These are phyloP conservation scores for Ascochyta lentis DNA, from an alignment of 2,329 filamentous ascomycete genomes.

Conservation along the genomic window DNA sequence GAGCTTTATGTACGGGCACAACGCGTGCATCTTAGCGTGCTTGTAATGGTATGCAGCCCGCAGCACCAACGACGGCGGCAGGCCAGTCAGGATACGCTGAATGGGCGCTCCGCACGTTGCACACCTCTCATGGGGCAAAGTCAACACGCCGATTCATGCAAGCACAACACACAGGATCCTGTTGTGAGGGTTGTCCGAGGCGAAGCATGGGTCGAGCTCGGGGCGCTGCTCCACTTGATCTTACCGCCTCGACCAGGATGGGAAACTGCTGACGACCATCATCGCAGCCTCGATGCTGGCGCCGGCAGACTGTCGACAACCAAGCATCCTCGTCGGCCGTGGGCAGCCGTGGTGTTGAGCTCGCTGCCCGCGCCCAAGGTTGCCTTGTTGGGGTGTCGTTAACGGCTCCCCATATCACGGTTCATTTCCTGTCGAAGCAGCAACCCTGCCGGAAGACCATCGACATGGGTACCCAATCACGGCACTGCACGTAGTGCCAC, in stretches of 20 bases:
- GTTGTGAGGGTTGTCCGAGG: slow-evolving; percentile 13
- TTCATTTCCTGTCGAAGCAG: slow-evolving; percentile 3
- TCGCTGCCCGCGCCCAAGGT: neutral
- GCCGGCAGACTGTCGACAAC: slow-evolving; percentile 4
- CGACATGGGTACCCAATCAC: slow-evolving; percentile 25
- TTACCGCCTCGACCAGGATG: slow-evolving; percentile 15
- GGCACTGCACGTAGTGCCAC: slow-evolving; percentile 29
- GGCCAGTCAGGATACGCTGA: slow-evolving; percentile 17
- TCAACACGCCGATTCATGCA: slow-evolving; percentile 18
- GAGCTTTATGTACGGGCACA: slow-evolving; percentile 41
- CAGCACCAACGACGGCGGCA: slow-evolving; percentile 18
- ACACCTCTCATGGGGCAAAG: slow-evolving; percentile 18
- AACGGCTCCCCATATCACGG: neutral
- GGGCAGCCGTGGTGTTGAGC: slow-evolving; percentile 6
- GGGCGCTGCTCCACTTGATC: slow-evolving; percentile 17
- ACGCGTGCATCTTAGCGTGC: slow-evolving; percentile 23
- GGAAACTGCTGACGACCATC: neutral
- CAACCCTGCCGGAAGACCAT: slow-evolving; percentile 6
- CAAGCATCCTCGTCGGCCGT: slow-evolving; percentile 11
- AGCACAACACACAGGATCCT: slow-evolving; percentile 16
- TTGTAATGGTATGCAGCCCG: slow-evolving; percentile 26
- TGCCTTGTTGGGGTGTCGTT: neutral
- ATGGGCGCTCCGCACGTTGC: slow-evolving; percentile 17
- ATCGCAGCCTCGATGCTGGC: slow-evolving; percentile 1
- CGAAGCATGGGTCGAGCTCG: slow-evolving; percentile 15